Evolutionary conservation across 345 rosid genomes (phyloP).

Genomic region (Rhodomyrtus tomentosa): DNA sequence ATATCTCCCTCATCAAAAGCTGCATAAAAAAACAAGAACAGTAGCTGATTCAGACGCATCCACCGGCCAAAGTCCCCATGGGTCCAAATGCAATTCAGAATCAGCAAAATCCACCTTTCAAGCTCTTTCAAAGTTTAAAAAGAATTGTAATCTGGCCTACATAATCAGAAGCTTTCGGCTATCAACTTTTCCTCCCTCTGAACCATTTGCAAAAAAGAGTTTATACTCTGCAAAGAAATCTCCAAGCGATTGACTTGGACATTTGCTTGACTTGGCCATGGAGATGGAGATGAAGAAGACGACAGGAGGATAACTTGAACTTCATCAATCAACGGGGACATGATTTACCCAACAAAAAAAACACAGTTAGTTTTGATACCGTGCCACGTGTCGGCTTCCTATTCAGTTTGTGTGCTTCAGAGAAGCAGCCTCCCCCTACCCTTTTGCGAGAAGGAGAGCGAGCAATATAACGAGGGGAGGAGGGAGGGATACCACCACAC

Average conservation of each 20-base stretch:
- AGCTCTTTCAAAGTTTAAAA: not conserved
- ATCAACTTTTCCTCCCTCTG: not conserved
- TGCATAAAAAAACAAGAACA: not conserved
- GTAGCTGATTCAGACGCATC: not conserved
- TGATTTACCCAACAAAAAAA: not conserved
- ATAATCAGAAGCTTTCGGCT: not conserved
- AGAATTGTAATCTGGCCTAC: not conserved
- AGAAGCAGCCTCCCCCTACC: not conserved
- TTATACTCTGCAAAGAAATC: not conserved
- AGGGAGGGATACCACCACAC: not conserved
- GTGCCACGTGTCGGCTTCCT: conserved; percentile 16
- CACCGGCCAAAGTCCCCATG: not conserved
- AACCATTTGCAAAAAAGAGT: not conserved
- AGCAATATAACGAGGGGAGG: not conserved
- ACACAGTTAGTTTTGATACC: not conserved
- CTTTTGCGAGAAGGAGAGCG: not conserved
- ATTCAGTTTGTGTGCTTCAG: not conserved
- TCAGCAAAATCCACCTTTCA: not conserved
- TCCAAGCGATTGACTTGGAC: not conserved
- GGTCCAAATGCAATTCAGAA: not conserved
- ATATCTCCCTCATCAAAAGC: not conserved
- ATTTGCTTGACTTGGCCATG: not conserved
- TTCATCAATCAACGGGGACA: not conserved
- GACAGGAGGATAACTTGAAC: not conserved
- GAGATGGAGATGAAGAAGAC: not conserved